Evolutionary conservation across 768 basidiomycete species (phyloP), one percentile per base, ranked within the genome.

Genomic region (Pluteus cervinus): DNA sequence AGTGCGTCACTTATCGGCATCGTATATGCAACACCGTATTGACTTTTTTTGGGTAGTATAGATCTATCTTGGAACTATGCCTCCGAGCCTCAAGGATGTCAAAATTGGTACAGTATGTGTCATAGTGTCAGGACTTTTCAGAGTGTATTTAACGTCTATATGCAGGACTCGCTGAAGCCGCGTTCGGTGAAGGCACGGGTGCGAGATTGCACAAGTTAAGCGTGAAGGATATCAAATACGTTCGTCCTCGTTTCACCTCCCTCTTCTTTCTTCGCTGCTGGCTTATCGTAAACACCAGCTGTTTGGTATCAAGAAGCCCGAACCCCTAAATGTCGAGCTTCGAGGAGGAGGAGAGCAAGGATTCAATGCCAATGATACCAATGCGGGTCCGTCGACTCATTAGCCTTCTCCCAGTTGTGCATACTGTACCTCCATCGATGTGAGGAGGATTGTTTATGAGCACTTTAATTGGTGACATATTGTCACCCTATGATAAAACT

Each of bases 31-130:
- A 26, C 30, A 6, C 22, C 37, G n/a, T 35, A 11, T 22, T 21
- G 12, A 14, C 22, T 34, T 17, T n/a, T n/a, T 16, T 28, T 38
- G 2, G 35, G 12, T 29, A 82, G 79, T 53, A 69, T 86, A 67
- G 83, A 84, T 51, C 60, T 84, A 12, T 78, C 78, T 18, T 85
- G 82, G 82, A 83, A 81, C 48, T 81, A 73, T 45, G 82, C 82
- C 1, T 62, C 78, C 0, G 82, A 85, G 49, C 75, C 76, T 0
- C 83, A 86, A 87, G 51, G 75, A 79, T 5, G 74, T 76, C 10
- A 86, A 86, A 59, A 64, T 62, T 28, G 70, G n/a, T n/a, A n/a
- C n/a, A n/a, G 75, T 72, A 33, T 21, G 65, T 49, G 30, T 16
- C 21, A 4, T 22, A n/a, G 9, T 40, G 2, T 33, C 24, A 29